Base-by-base conservation (phyloP, 331 rosid genomes). In the Spiraea crenata region DNA sequence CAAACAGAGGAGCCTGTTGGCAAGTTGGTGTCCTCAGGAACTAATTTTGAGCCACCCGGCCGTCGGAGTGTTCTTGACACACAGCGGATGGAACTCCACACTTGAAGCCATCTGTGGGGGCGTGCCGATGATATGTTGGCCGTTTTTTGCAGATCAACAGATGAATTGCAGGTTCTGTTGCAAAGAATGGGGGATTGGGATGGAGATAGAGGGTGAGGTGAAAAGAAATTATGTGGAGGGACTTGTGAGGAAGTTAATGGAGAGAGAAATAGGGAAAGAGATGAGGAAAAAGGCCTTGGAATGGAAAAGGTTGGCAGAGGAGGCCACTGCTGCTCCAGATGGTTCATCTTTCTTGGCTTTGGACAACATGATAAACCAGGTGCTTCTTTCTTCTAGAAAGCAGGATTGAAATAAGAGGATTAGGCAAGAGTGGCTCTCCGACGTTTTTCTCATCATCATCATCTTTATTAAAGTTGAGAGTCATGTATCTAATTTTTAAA, bases 131-230 rank as follows among this genome's bases (percentile, higher is more conserved):
- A 70, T 70, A 10, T 75, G 68, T 8, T 82, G 83, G 81, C 86
- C 86, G 0, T 76, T 79, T 72, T 70, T 77, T 25, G 79, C 82
- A 0, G 82, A 83, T 41, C 85, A 83, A 15, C 85, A 66, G 19
- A 83, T 80, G 4, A 83, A 83, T 49, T 80, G 85, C 6, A 20
- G 79, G 66, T 80, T n/a, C n/a, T n/a, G n/a, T n/a, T n/a, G n/a
- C n/a, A n/a, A n/a, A n/a, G n/a, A n/a, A n/a, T n/a, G n/a, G 96
- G 88, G 79, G 0, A 47, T 87, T 16, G 89, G 91, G n/a, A 39
- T 85, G 71, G 96, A 90, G 80, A 73, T 82, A 13, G 83, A 82
- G 20, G 69, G 47, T 25, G 70, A 82, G 39, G 91, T 69, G 5
- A 82, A 57, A 46, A 83, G 91, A 56, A 83, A 76, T 0, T 71